Base-by-base conservation (phyloP, 2,329 filamentous ascomycete genomes). In the Chaetomium sp. region DNA sequence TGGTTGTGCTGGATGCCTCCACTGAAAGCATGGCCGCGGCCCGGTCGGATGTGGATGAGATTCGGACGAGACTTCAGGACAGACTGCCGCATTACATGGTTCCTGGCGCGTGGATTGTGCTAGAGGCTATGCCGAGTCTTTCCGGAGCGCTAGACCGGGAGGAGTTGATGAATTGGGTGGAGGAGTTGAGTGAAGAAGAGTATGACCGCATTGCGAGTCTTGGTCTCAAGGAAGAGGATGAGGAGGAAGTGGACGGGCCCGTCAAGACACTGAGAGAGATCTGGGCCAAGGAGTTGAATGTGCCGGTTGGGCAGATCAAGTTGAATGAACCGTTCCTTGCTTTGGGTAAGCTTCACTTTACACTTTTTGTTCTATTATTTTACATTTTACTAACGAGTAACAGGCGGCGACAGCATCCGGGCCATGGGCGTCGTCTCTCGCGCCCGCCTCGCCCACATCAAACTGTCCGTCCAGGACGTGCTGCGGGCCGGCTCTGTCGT, bases 401-500 rank as follows among this genome's bases (percentile, higher is more conserved):
- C 50, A 62, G 61, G 59, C 14, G 63, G 63, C 34, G 63, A 65
- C 44, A 63, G 61, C 46, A 65, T 65, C 40, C 56, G 49, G 14
- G 63, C 63, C 1, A 65, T 65, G 63, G 63, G 61, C 12, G 59
- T 64, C 5, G 59, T 65, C 51, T 64, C 63, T 6, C 57, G 61
- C 9, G 61, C 63, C 35, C 60, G 61, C 0, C 61, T 52, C n/a
- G 60, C 61, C 46, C 55, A 56, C 9, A 56, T 65, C 52, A 56
- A 49, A 47, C 14, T 65, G 9, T 56, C 59, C 27, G 43, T 65
- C 19, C 61, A 61, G 40, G 58, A 65, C 32, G 62, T 65, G 14
- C 59, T 64, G 32, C 55, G 59, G 12, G 58, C 56, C 49, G 62
- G 61, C 47, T 63, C 61, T 3, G 12, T 64, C 34, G 38, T 60